A percentile compares a stretch with the other conserved stretches of the same genome.
Conservation (phyloP, 148 eudicot genomes). For the Cornus controversa region DNA sequence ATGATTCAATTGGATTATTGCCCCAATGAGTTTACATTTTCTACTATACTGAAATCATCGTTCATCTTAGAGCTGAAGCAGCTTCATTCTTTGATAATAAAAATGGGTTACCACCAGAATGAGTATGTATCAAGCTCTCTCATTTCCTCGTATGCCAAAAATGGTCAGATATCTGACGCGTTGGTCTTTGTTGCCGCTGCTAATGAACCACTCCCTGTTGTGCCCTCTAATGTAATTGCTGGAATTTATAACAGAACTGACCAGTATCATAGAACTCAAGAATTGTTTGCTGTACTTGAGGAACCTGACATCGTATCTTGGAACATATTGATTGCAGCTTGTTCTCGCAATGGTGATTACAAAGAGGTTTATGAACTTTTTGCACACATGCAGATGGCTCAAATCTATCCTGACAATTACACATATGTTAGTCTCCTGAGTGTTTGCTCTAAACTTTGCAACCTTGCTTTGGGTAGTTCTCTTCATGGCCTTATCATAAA, state of each 20-base stretch:
- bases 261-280: conserved; percentile 60
- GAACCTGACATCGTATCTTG: conserved; percentile 68
- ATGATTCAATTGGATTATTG: conserved; percentile 48
- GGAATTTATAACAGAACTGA: conserved; percentile 59
- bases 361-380: conserved; percentile 67
- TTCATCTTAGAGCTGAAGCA: conserved; percentile 38
- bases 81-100: conserved; percentile 55
- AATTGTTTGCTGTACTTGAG: conserved; percentile 44
- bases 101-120: conserved; percentile 47
- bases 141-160: conserved; percentile 58
- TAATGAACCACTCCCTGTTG: conserved; percentile 33
- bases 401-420: conserved; percentile 53
- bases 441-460: conserved; percentile 50
- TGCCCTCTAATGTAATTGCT: conserved; percentile 62
- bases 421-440: conserved; percentile 59
- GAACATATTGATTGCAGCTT: conserved; percentile 70
- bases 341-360: conserved; percentile 68
- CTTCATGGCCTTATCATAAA: conserved; percentile 67
- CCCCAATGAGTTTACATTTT: conserved; percentile 60
- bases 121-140: conserved; percentile 55
- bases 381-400: conserved; percentile 52
- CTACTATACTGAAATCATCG: conserved; percentile 49
- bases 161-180: conserved; percentile 53
- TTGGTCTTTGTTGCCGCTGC: conserved; percentile 34
- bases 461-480: conserved; percentile 61